Evolutionary conservation across 164 flowering plant genomes (phyloP), one percentile per base, ranked within the genome.

Genomic region (Akebia trifoliata): DNA sequence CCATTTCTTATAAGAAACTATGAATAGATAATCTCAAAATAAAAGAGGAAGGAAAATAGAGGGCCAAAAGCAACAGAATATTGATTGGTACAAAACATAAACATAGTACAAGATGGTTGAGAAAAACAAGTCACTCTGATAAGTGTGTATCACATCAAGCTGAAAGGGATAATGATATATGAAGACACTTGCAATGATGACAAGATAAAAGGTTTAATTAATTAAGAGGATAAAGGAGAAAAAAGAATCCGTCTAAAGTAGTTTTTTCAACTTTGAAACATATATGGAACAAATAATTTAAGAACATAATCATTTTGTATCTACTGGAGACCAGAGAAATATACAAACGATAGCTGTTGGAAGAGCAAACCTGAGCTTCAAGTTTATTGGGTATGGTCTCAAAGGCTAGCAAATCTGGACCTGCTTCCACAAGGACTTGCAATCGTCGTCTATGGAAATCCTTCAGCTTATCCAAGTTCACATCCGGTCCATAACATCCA

Each of bases 311-410:
- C 35, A 45, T 10, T n/a, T 29, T 17, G n/a, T 37, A 35, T 12
- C n/a, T n/a, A n/a, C n/a, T n/a, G n/a, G n/a, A n/a, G n/a, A n/a
- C n/a, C n/a, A 10, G 45, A 48, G 44, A 44, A 21, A 54, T 24
- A 4, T 36, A 11, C 15, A 26, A 29, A 63, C 21, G 4, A 14
- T 37, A 45, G 40, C 15, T 21, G 32, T 5, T 10, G 5, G 8
- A 54, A 38, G 50, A 40, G 50, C 69, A 62, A 54, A 92, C 98
- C 93, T 85, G 86, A 59, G 96, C 87, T 80, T 93, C 98, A 25
- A 93, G 84, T 68, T 85, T 93, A 55, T 84, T 90, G 2, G 98
- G 98, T 57, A 87, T 90, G 51, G 98, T 85, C 75, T 93, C 97
- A 67, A 93, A 93, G 11, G 97, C 97, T 18, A 90, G 70, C 72